A percentile compares a stretch with the other conserved stretches of the same genome.
These are phyloP conservation scores for Metschnikowia chrysomelidarum DNA, from an alignment of 805 yeast genomes.

Conservation along the genomic window DNA sequence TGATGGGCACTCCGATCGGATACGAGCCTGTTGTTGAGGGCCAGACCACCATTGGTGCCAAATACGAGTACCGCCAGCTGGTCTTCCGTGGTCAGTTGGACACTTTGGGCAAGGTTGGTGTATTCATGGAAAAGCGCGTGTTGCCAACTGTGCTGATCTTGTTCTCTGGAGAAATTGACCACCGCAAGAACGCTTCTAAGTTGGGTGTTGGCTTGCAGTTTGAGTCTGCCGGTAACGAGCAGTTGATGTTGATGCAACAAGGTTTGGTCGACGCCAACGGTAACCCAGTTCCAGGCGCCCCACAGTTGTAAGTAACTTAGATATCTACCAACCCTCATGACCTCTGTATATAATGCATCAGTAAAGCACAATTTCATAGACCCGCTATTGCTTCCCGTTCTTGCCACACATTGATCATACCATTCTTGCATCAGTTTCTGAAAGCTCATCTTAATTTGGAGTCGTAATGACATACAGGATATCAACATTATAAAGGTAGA, in stretches of 20 bases:
- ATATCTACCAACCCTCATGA: slow-evolving; percentile 16
- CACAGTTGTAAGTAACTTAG: slow-evolving; percentile 43
- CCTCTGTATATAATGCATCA: slow-evolving; percentile 18
- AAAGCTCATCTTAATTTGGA: too few relatives aligned
- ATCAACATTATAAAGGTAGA: too few relatives aligned
- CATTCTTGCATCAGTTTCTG: too few relatives aligned
- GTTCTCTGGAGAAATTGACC: slow-evolving; percentile 93
- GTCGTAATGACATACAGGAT: too few relatives aligned
- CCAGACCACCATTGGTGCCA: slow-evolving; percentile 90
- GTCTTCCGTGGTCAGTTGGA: slow-evolving; percentile 94
- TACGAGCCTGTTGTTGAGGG: slow-evolving; percentile 87
- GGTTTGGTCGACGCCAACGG: slow-evolving; percentile 81
- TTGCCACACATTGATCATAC: too few relatives aligned
- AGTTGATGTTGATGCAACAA: slow-evolving; percentile 87
- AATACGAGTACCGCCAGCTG: slow-evolving; percentile 95
- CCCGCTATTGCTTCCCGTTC: background rate
- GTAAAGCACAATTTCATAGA: background rate
- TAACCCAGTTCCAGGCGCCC: slow-evolving; percentile 81
- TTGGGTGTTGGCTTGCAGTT: slow-evolving; percentile 94
- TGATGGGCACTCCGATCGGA: slow-evolving; percentile 78
- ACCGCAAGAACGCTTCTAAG: slow-evolving; percentile 63
- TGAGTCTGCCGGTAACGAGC: slow-evolving; percentile 93
- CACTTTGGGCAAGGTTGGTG: slow-evolving; percentile 85
- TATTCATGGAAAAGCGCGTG: slow-evolving; percentile 89
- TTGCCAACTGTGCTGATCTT: slow-evolving; percentile 86